These are phyloP conservation scores for Lomentospora prolificans DNA, from an alignment of 2,329 filamentous ascomycete genomes.

Conservation along the genomic window DNA sequence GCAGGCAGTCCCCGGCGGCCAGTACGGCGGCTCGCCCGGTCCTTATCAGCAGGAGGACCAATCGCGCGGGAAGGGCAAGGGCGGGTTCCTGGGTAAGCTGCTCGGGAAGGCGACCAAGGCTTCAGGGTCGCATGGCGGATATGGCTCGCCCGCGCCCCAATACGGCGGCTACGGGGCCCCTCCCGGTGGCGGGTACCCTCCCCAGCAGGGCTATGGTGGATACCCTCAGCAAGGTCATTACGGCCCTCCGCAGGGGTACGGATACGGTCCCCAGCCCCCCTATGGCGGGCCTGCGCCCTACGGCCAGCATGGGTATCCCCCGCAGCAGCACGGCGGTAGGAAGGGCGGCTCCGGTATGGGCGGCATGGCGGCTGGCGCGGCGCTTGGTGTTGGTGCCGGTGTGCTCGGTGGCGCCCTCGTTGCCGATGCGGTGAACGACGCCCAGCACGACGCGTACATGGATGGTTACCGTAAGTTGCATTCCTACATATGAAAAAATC, in stretches of 20 bases:
- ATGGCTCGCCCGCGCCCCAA: slow-evolving; percentile 2
- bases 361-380: slow-evolving; percentile 60
- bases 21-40: slow-evolving; percentile 17
- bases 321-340: slow-evolving; percentile 30
- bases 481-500: no score
- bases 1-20: slow-evolving; percentile 15
- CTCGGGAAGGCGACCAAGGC: slow-evolving; percentile 34
- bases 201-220: slow-evolving; percentile 12
- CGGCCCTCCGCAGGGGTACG: slow-evolving; percentile 13
- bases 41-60: slow-evolving; percentile 9
- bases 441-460: slow-evolving; percentile 46
- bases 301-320: slow-evolving; percentile 24
- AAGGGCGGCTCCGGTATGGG: slow-evolving; percentile 32
- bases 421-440: slow-evolving; percentile 54
- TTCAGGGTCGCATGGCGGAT: slow-evolving; percentile 12
- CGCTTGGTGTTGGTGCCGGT: slow-evolving; percentile 72
- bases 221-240: neutral
- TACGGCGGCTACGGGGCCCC: neutral
- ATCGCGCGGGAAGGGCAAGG: slow-evolving; percentile 23
- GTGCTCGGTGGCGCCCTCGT: slow-evolving; percentile 68
- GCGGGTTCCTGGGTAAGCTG: slow-evolving; percentile 43
- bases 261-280: slow-evolving; percentile 15
- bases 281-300: slow-evolving; percentile 24
- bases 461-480: slow-evolving; percentile 30
- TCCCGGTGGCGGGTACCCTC: slow-evolving; percentile 17